Percentiles rank a stretch among this genome's conserved stretches.
These are phyloP conservation scores for Aspergillus sp. DNA, from an alignment of 2,329 filamentous ascomycete species.

Conservation along the genomic window DNA sequence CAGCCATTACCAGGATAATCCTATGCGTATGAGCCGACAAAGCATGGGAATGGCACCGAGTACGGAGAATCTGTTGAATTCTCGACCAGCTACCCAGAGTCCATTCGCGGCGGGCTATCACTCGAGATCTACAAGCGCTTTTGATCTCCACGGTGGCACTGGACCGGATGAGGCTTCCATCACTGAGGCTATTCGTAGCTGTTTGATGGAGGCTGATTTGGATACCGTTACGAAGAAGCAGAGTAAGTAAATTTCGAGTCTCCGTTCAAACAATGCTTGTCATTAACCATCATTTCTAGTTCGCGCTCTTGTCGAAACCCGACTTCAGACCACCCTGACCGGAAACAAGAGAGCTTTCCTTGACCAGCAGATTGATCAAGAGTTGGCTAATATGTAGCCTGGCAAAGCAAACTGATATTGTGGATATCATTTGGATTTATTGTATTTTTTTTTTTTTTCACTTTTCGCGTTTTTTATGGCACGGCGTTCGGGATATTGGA, in stretches of 20 bases:
- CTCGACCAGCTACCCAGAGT: conserved; percentile 37
- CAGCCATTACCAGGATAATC: conserved; percentile 39
- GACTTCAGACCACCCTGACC: conserved; percentile 78
- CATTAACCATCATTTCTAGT: conserved; percentile 38
- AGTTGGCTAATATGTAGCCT: conserved; percentile 85
- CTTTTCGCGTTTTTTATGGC: too few species aligned
- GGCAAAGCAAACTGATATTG: too few species aligned
- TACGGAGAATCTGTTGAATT: conserved; percentile 39
- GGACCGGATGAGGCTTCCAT: conserved; percentile 77
- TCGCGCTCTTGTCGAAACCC: conserved; percentile 82
- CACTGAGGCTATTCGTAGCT: conserved; percentile 73
- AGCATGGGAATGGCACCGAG: conserved; percentile 36
- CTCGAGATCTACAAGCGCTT: conserved; percentile 47
- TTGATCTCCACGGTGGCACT: conserved; percentile 51
- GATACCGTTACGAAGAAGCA: conserved; percentile 99
- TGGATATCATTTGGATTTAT: too few species aligned
- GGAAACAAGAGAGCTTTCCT: conserved; percentile 85
- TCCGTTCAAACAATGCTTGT: neutral
- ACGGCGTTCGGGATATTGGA: too few species aligned
- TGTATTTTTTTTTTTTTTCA: too few species aligned
- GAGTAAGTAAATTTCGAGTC: conserved; percentile 32
- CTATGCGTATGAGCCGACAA: conserved; percentile 29
- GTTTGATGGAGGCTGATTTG: conserved; percentile 80
- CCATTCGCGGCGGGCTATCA: conserved; percentile 41
- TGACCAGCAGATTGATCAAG: conserved; percentile 85